Percentiles rank a stretch among this genome's conserved stretches.
Evolutionary conservation across 345 rosid genomes (phyloP).

Genomic region (Nephelium lappaceum): DNA sequence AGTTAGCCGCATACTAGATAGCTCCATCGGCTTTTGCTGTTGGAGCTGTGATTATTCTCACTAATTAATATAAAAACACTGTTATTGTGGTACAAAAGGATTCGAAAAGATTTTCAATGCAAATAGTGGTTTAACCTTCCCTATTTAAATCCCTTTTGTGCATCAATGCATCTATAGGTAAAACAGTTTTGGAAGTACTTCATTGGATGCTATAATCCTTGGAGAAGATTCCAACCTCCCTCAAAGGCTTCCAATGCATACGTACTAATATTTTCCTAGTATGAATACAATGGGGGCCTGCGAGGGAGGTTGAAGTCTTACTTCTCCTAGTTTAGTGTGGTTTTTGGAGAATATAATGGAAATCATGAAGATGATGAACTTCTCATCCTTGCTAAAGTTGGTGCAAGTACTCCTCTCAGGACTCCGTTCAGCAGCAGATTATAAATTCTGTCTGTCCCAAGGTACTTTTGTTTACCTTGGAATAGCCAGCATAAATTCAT

Average conservation of each 20-base stretch:
- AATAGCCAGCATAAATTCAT: background rate
- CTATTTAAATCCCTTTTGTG: conserved; percentile 21
- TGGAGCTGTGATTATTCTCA: background rate
- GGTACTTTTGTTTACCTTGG: background rate
- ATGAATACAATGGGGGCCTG: conserved; percentile 13
- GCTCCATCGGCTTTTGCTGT: background rate
- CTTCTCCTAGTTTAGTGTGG: background rate
- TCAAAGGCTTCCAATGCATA: conserved; percentile 38
- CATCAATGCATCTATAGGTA: background rate
- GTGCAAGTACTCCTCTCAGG: background rate
- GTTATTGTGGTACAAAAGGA: background rate
- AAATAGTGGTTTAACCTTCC: background rate
- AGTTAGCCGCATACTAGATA: background rate
- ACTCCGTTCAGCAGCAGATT: background rate
- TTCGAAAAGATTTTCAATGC: background rate
- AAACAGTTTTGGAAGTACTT: background rate
- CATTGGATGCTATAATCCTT: background rate
- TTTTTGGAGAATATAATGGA: background rate
- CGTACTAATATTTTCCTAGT: background rate
- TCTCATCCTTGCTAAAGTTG: background rate
- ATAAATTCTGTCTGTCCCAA: background rate
- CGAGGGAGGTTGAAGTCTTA: conserved; percentile 20
- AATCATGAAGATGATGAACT: background rate
- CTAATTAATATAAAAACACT: too few species aligned
- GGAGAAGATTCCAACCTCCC: conserved; percentile 31